Percentiles rank a stretch among this genome's conserved stretches.
These are phyloP conservation scores for Aspergillus novoparasiticus DNA, from an alignment of 2,329 filamentous ascomycete species.

Conservation along the genomic window DNA sequence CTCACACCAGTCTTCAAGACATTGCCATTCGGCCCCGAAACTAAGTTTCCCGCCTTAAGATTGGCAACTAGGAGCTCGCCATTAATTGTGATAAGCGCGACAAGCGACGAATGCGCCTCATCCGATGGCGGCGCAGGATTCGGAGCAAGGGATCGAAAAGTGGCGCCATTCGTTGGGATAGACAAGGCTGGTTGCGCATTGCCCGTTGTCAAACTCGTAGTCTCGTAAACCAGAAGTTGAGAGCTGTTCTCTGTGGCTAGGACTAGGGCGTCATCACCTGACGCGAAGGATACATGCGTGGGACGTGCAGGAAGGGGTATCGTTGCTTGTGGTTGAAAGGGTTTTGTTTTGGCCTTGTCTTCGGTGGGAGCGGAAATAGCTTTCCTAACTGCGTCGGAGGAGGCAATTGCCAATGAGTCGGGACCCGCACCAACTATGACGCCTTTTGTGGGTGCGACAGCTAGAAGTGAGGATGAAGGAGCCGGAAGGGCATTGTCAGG, in stretches of 20 bases:
- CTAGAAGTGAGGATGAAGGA: constrained; percentile 78
- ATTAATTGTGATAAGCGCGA: constrained; percentile 76
- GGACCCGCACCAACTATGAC: constrained; percentile 87
- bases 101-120: constrained; percentile 63
- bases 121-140: constrained; percentile 66
- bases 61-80: constrained; percentile 86
- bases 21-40: constrained; percentile 62
- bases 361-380: constrained; percentile 66
- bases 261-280: constrained; percentile 83
- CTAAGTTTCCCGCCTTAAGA: constrained; percentile 66
- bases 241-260: constrained; percentile 80
- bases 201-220: constrained; percentile 66
- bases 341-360: constrained; percentile 64
- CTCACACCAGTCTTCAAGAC: constrained; percentile 75
- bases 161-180: constrained; percentile 72
- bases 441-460: constrained; percentile 76
- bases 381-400: constrained; percentile 75
- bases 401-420: constrained; percentile 73
- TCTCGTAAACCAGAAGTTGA: constrained; percentile 81
- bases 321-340: constrained; percentile 72
- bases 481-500: constrained; percentile 68
- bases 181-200: constrained; percentile 71
- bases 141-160: constrained; percentile 73
- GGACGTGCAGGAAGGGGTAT: constrained; percentile 74
- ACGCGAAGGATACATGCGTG: constrained; percentile 86